A percentile compares a stretch with the other conserved stretches of the same genome.
phyloP scores from a whole-genome alignment of 2,329 filamentous ascomycete species.

The Colletotrichum limetticola region DNA sequence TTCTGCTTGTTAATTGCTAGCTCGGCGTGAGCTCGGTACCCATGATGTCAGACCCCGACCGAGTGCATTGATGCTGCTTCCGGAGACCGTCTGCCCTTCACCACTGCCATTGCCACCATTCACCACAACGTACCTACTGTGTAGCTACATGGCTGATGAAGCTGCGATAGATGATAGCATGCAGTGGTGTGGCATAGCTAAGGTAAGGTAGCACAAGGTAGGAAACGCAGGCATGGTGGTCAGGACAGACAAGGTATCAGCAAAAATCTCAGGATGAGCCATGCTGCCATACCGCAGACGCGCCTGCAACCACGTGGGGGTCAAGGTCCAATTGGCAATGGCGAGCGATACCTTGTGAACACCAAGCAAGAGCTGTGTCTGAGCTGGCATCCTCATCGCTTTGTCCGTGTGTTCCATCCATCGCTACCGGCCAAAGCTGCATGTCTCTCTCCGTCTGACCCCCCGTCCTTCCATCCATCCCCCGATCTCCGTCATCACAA shows the following conservation, averaged over 20 bases:
- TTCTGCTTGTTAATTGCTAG: neutral
- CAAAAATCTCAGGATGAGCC: neutral
- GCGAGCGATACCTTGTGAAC: neutral
- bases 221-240: neutral
- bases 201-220: neutral
- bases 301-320: conserved; percentile 28
- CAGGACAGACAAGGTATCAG: neutral
- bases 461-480: neutral
- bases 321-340: neutral
- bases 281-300: neutral
- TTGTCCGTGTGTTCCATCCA: neutral
- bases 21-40: conserved; percentile 29
- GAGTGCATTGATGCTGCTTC: neutral
- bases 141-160: neutral
- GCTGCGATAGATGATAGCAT: neutral
- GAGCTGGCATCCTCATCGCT: neutral
- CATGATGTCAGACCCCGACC: conserved; percentile 33
- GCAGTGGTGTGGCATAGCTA: neutral
- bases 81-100: neutral
- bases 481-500: neutral
- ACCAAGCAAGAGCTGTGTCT: neutral
- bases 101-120: neutral
- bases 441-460: neutral
- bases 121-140: neutral
- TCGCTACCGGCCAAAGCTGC: neutral